phyloP scores from a whole-genome alignment of 2,329 filamentous ascomycete genomes.

The Fusarium buxicola region DNA sequence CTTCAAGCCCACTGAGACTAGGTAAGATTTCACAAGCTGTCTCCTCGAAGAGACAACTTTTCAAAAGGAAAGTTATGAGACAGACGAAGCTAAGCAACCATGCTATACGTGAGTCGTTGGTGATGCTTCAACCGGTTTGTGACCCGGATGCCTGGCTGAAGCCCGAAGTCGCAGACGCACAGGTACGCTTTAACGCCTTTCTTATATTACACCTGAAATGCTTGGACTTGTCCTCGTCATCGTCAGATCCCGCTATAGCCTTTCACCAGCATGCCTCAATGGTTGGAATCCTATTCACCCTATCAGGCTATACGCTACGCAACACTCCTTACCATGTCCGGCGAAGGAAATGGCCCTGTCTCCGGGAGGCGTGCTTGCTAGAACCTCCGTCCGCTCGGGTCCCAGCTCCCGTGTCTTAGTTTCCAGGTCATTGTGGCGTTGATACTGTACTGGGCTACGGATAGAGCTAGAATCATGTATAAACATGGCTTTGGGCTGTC shows the following conservation, averaged over 20 bases:
- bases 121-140: too few species aligned
- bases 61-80: too few species aligned
- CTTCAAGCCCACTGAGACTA: too few species aligned
- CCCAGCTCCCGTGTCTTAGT: neutral
- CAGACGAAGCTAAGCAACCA: too few species aligned
- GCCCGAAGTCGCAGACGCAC: too few species aligned
- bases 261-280: neutral
- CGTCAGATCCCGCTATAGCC: neutral
- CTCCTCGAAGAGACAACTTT: too few species aligned
- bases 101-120: too few species aligned
- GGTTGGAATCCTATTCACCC: too few species aligned
- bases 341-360: neutral
- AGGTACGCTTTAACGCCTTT: neutral
- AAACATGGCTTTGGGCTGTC: neutral
- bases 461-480: neutral
- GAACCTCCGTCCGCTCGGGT: neutral
- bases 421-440: neutral
- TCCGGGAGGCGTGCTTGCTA: neutral
- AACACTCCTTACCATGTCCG: conserved; percentile 1
- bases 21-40: too few species aligned
- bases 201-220: neutral
- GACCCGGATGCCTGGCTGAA: too few species aligned
- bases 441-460: neutral
- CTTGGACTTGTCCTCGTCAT: neutral
- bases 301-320: neutral